Percentiles rank a stretch among this genome's conserved stretches.
phyloP scores from a whole-genome alignment of 768 basidiomycete species.

The Gyrodon lividus region DNA sequence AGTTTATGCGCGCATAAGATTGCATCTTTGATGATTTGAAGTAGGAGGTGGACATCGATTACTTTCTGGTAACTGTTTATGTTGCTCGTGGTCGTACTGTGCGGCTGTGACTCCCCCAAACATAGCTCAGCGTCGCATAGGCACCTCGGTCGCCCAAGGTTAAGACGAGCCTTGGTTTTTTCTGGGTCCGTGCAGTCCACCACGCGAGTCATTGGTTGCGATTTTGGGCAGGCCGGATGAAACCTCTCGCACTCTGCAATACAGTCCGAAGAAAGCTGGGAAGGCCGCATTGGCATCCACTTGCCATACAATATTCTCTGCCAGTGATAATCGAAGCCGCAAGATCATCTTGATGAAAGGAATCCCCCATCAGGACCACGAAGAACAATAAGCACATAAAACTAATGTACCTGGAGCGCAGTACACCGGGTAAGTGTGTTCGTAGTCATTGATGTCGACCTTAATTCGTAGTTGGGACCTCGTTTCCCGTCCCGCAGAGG shows the following conservation, averaged over 20 bases:
- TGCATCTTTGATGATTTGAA: slow-evolving; percentile 9
- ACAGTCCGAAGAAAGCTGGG: slow-evolving; percentile 1
- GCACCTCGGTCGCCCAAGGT: neutral
- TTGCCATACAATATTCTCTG: neutral
- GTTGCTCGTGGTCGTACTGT: neutral
- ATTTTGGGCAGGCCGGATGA: neutral
- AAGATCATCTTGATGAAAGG: neutral
- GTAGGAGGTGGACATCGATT: slow-evolving; percentile 1
- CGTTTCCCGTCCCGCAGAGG: neutral
- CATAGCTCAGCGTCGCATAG: slow-evolving; percentile 7
- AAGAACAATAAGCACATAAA: neutral
- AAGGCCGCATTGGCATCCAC: slow-evolving; percentile 1
- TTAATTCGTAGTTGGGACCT: neutral
- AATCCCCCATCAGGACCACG: neutral
- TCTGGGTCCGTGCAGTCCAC: slow-evolving; percentile 1
- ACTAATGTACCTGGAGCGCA: neutral
- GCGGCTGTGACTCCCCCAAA: slow-evolving; percentile 7
- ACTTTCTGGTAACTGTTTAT: neutral
- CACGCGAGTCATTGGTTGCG: neutral
- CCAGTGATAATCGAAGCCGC: neutral
- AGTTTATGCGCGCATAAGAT: slow-evolving; percentile 4
- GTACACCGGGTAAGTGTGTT: neutral
- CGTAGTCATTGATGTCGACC: neutral
- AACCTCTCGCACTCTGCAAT: slow-evolving; percentile 1
- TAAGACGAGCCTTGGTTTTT: neutral